Evolutionary conservation across 2,329 filamentous ascomycete species (phyloP).

Genomic region (Cladosporium sphaerospermum): DNA sequence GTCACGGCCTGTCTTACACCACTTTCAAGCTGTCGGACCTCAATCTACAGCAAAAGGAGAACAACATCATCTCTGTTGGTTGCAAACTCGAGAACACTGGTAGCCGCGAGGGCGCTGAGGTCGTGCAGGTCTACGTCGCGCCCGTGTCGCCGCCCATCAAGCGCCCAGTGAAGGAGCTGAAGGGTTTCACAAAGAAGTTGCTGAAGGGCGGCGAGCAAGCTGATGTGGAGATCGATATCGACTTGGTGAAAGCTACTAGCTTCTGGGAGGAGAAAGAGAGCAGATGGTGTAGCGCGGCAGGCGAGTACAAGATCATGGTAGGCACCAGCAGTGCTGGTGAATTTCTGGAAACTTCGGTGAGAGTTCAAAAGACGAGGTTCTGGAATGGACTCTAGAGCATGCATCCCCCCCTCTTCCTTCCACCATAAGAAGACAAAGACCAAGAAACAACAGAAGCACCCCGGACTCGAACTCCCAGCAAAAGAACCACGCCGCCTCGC

Average conservation of each 20-base stretch:
- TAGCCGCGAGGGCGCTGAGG: slow-evolving; percentile 52
- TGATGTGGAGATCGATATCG: slow-evolving; percentile 51
- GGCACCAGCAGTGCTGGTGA: slow-evolving; percentile 19
- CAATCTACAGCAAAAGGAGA: background rate
- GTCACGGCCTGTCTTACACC: slow-evolving; percentile 9
- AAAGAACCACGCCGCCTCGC: too few relatives aligned
- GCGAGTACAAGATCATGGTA: slow-evolving; percentile 58
- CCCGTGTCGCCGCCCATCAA: slow-evolving; percentile 58
- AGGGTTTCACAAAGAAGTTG: slow-evolving; percentile 60
- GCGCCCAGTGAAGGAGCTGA: slow-evolving; percentile 63
- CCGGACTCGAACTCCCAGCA: too few relatives aligned
- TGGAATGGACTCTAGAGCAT: slow-evolving; percentile 6
- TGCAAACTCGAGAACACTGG: slow-evolving; percentile 54
- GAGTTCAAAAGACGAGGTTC: slow-evolving; percentile 7
- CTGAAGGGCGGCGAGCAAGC: slow-evolving; percentile 54
- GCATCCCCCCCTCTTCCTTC: too few relatives aligned
- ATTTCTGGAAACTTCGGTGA: slow-evolving; percentile 5
- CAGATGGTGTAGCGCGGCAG: slow-evolving; percentile 61
- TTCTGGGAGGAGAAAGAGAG: slow-evolving; percentile 65
- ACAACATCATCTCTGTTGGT: slow-evolving; percentile 36
- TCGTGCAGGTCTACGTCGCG: slow-evolving; percentile 61
- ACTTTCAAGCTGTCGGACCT: slow-evolving; percentile 8
- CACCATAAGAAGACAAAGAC: too few relatives aligned
- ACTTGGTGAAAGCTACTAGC: slow-evolving; percentile 52
- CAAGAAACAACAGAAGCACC: too few relatives aligned